Base-by-base conservation (phyloP, 495 filamentous ascomycete genomes). In the Rhypophila decipiens region DNA sequence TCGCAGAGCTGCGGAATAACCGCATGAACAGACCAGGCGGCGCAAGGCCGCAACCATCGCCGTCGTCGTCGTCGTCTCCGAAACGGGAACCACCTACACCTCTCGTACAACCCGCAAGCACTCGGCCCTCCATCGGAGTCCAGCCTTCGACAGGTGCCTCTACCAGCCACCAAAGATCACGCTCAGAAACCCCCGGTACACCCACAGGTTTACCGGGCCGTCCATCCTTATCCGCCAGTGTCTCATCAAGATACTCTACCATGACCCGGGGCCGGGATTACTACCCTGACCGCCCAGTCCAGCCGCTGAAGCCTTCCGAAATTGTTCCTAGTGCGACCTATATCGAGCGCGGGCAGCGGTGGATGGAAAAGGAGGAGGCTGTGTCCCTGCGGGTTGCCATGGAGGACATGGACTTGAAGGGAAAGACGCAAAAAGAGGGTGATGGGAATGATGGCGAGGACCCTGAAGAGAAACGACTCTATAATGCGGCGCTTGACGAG, bases 341-440 rank as follows among this genome's bases (percentile, higher is more conserved):
- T 66, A 82, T 83, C 17, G 89, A 95, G 69, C 84, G 78, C 44
- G 84, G 82, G 12, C 81, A 85, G 56, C 74, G 90, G 45, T 88
- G 86, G 75, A 85, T 90, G 72, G 90, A 96, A 64, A 87, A 84
- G 58, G 85, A 91, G 59, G 88, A 96, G 60, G 86, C 86, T 1
- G 72, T 79, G 20, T 83, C 85, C 5, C 60, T 95, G 37, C 79
- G 87, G 5, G 77, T 85, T 61, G 90, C 89, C 12, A 76, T 96
- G 67, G 80, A 90, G 49, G 83, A 86, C 55, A 82, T 93, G 79
- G 66, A 68, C 24, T 24, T 71, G 29, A 62, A 63, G 33, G 60
- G 66, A 11, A 53, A 58, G 21, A 36, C 52, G 19, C 52, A 57
- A 33, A 37, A 50, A 39, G 50, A 47, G 22, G 60, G 60, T 36